These are phyloP conservation scores for Pistacia atlantica DNA, from an alignment of 345 rosid genomes.

Conservation along the genomic window DNA sequence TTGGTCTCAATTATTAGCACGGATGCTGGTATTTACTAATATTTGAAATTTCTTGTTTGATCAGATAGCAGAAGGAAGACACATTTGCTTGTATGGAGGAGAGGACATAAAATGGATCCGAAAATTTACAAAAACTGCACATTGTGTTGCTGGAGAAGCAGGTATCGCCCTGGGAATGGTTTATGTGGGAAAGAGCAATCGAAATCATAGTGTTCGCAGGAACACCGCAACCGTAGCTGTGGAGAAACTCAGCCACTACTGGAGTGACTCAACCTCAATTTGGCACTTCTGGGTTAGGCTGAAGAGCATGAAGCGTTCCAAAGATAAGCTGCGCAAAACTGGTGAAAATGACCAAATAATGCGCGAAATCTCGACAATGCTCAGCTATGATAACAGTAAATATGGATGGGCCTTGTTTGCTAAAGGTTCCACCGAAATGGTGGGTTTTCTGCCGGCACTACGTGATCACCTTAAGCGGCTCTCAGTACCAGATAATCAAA, in stretches of 20 bases:
- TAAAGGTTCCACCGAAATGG: slow-evolving; percentile 43
- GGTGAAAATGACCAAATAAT: slow-evolving; percentile 45
- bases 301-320: slow-evolving; percentile 56
- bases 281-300: slow-evolving; percentile 59
- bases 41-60: not conserved
- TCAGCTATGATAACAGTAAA: slow-evolving; percentile 31
- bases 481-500: no score
- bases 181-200: slow-evolving; percentile 73
- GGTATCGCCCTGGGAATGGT: slow-evolving; percentile 53
- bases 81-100: slow-evolving; percentile 76
- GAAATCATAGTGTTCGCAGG: slow-evolving; percentile 44
- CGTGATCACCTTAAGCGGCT: slow-evolving; percentile 42
- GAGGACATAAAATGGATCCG: slow-evolving; percentile 73
- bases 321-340: slow-evolving; percentile 27
- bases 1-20: no score
- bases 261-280: slow-evolving; percentile 38
- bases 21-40: not conserved
- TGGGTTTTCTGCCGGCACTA: slow-evolving; percentile 53
- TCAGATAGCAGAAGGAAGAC: slow-evolving; percentile 51
- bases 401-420: slow-evolving; percentile 65
- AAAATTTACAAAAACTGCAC: slow-evolving; percentile 43
- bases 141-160: slow-evolving; percentile 38
- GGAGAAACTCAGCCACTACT: slow-evolving; percentile 47
- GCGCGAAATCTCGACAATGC: no score
- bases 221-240: slow-evolving; percentile 32